Percentiles rank a stretch among this genome's conserved stretches.
These are phyloP conservation scores for Candida gigantensis DNA, from an alignment of 1,139 yeast species.

Conservation along the genomic window DNA sequence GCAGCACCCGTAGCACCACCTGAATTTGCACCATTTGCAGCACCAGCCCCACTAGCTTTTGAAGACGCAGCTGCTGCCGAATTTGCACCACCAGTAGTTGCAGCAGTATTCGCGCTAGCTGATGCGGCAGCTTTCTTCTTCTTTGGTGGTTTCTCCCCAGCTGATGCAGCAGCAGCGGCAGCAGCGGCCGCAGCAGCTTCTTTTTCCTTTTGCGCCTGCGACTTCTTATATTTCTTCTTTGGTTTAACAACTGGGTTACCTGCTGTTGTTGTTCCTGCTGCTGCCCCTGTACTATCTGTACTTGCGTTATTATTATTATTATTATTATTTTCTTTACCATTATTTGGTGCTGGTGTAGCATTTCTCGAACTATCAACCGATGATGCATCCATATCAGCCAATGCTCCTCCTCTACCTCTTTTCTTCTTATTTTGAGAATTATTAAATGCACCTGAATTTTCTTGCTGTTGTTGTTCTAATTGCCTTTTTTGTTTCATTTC, in stretches of 20 bases:
- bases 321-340: no score
- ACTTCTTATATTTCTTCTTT: constrained; percentile 48
- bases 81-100: no score
- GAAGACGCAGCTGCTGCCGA: not conserved
- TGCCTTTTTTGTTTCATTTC: constrained; percentile 48
- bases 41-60: constrained; percentile 51
- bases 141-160: constrained; percentile 16
- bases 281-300: constrained; percentile 3
- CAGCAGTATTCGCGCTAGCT: not conserved
- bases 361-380: constrained; percentile 46
- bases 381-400: constrained; percentile 38
- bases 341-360: constrained; percentile 39
- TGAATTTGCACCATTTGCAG: constrained; percentile 45
- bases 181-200: constrained; percentile 52
- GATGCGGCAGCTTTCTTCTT: constrained; percentile 43
- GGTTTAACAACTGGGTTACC: constrained; percentile 25
- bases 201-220: constrained; percentile 46
- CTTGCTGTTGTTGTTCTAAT: constrained; percentile 24
- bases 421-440: constrained; percentile 32
- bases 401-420: constrained; percentile 30
- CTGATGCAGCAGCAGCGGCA: constrained; percentile 44
- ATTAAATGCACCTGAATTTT: no score
- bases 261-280: constrained; percentile 17
- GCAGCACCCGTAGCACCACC: no score
- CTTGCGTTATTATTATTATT: no score